phyloP scores from a whole-genome alignment of 2,329 filamentous ascomycete genomes.

The Diaporthe citri region DNA sequence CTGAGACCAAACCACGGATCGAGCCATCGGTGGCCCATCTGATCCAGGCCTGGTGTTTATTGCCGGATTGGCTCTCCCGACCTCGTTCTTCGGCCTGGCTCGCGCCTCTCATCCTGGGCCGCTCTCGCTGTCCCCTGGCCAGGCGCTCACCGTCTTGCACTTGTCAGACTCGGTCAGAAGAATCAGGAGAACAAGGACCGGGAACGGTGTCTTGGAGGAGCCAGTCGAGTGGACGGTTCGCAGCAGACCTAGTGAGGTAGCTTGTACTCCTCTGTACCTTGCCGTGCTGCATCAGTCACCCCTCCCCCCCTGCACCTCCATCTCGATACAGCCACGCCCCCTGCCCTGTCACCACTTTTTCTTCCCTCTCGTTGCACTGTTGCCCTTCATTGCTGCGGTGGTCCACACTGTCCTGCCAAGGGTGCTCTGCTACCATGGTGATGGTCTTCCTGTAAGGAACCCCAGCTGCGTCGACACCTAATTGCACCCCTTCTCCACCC shows the following conservation, averaged over 20 bases:
- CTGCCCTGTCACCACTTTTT: constrained; percentile 2
- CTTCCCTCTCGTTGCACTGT: constrained; percentile 31
- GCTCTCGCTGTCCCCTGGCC: constrained; percentile 24
- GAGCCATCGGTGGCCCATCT: neutral
- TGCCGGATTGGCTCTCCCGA: neutral
- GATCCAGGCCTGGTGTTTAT: neutral
- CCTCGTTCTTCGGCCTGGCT: constrained; percentile 9
- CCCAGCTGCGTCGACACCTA: constrained; percentile 29
- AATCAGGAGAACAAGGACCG: constrained; percentile 26
- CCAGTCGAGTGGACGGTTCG: constrained; percentile 28
- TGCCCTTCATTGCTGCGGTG: constrained; percentile 30
- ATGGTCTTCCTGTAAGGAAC: constrained; percentile 33
- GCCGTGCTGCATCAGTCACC: constrained; percentile 33
- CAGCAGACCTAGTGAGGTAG: constrained; percentile 31
- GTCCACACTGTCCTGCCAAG: constrained; percentile 33
- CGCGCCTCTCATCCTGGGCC: constrained; percentile 2
- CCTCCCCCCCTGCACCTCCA: constrained; percentile 21
- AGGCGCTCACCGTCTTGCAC: constrained; percentile 24
- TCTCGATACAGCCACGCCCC: constrained; percentile 31
- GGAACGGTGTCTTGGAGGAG: constrained; percentile 10
- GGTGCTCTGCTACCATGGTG: constrained; percentile 30
- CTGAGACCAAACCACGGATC: neutral
- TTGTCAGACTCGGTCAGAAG: constrained; percentile 37
- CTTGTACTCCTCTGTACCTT: constrained; percentile 38
- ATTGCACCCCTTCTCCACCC: constrained; percentile 31